Evolutionary conservation across 1,139 yeast species (phyloP), one percentile per base, ranked within the genome.

Genomic region (Yamadazyma friedrichii): DNA sequence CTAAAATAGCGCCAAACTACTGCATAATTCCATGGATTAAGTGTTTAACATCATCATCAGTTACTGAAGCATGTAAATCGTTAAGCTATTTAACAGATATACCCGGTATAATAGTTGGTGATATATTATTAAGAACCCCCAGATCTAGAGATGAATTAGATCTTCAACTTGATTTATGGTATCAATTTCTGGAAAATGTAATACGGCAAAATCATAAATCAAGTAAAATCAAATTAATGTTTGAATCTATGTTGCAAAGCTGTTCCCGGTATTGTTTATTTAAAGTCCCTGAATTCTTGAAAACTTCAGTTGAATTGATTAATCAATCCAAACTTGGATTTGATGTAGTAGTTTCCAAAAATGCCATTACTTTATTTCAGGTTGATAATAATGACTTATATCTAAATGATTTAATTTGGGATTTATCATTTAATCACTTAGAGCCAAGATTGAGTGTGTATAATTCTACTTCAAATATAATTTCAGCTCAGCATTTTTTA

Each of bases 151-250:
- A 56, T 15, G 77, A 72, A 35, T 53, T 59, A 15, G 47, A 57
- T 3, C 54, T 70, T 11, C 76, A 70, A 46, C 42, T 55, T 8
- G 76, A 70, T 38, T 43, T 73, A 9, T 73, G 76, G 77, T 17
- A 38, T 2, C 44, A 47, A 8, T 58, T 50, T 35, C 43, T 54
- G 31, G 41, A 47, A 22, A 47, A 47, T 3, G 56, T 65, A 8
- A 39, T 57, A 2, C 32, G 44, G 3, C 52, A 49, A 9, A 54
- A 55, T 37, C 48, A 52, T 20, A 55, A 54, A 17, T 44, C 44
- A 1, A 50, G 52, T 13, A 50, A 52, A 15, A 31, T 68, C 12
- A 56, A 57, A 33, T 30, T 43, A 8, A 48, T 59, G 6, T 40
- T 69, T 27, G 52, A 55, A 26, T 64, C 64, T 42, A 43, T 69